These are phyloP conservation scores for Exophiala sideris DNA, from an alignment of 2,329 filamentous ascomycete species.

Conservation along the genomic window DNA sequence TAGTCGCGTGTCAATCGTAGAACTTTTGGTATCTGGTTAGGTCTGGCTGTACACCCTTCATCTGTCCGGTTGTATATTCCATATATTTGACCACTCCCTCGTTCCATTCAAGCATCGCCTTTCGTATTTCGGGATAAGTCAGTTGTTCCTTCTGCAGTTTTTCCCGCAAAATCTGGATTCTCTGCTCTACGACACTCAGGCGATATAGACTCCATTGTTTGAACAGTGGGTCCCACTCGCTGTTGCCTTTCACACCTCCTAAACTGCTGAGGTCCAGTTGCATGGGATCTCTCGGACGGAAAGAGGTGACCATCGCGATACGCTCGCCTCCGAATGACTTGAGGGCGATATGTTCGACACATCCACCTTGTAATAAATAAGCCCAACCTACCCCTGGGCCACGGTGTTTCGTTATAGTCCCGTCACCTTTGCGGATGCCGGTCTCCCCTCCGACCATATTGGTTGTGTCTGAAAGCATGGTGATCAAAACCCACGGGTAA, in stretches of 20 bases:
- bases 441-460: conserved; percentile 55
- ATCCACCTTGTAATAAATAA: conserved; percentile 63
- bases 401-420: conserved; percentile 41
- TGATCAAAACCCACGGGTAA: conserved; percentile 50
- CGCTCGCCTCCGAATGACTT: conserved; percentile 59
- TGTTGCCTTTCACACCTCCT: neutral
- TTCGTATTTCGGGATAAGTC: too few species aligned
- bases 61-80: too few species aligned
- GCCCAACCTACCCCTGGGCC: conserved; percentile 47
- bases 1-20: too few species aligned
- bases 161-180: too few species aligned
- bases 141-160: too few species aligned
- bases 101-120: too few species aligned
- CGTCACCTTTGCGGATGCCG: conserved; percentile 53
- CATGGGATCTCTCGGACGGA: conserved; percentile 16
- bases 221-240: neutral
- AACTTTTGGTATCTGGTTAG: too few species aligned
- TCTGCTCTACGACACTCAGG: too few species aligned
- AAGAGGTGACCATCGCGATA: conserved; percentile 60
- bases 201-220: too few species aligned
- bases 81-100: too few species aligned
- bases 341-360: conserved; percentile 63
- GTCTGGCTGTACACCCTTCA: too few species aligned
- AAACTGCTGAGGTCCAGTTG: neutral
- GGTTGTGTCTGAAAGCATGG: conserved; percentile 49